Percentiles rank a stretch among this genome's conserved stretches.
Evolutionary conservation across 306 rosid genomes (phyloP).

Genomic region (Leucaena leucocephala): DNA sequence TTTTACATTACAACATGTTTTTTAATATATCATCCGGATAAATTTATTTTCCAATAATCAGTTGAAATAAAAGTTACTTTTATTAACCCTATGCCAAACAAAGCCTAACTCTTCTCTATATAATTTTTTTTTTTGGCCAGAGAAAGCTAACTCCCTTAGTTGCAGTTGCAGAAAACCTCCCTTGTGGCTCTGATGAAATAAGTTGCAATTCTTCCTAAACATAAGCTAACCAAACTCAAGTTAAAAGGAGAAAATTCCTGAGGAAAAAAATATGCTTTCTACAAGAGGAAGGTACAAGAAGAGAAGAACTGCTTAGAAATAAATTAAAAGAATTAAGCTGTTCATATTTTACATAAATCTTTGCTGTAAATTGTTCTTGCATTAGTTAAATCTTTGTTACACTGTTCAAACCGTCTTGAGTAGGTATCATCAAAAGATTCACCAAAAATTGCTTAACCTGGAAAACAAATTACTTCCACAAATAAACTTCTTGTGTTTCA

Average conservation of each 20-base stretch:
- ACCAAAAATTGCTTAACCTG: background rate
- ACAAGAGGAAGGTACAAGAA: background rate
- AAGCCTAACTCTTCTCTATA: no score
- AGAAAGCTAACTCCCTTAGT: no score
- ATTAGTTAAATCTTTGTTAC: background rate
- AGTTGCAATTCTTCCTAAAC: background rate
- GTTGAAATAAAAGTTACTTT: no score
- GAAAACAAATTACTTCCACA: background rate
- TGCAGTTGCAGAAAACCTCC: no score
- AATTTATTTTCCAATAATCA: no score
- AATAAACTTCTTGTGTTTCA: background rate
- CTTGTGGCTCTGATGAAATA: background rate
- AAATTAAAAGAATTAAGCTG: background rate
- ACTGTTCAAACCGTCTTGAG: background rate
- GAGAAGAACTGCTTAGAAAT: background rate
- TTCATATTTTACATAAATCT: background rate
- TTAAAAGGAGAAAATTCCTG: background rate
- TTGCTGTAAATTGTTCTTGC: background rate
- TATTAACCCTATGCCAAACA: no score
- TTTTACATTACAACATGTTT: no score
- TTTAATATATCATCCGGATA: no score
- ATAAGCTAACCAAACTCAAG: background rate
- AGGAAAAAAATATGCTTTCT: background rate
- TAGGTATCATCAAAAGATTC: background rate
- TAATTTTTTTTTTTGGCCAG: no score